Percentiles rank a stretch among this genome's conserved stretches.
Conservation (phyloP, 768 basidiomycete genomes). For the Lactifluus piperatus region DNA sequence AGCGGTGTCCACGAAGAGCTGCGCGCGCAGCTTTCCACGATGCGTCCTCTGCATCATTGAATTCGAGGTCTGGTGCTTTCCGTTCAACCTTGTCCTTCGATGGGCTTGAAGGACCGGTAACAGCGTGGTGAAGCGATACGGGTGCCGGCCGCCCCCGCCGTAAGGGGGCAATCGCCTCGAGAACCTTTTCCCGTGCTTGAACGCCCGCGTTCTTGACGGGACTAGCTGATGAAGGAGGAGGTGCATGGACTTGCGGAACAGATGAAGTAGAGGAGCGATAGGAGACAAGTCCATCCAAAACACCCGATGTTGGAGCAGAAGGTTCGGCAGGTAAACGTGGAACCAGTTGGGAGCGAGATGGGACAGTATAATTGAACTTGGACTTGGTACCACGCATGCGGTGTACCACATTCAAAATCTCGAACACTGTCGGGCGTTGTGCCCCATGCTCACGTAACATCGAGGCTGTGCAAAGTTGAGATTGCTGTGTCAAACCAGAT, state of each 20-base stretch:
- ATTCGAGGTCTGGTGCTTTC: slow-evolving; percentile 21
- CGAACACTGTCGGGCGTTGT: slow-evolving; percentile 82
- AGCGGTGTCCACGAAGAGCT: slow-evolving; percentile 20
- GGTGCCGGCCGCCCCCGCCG: slow-evolving; percentile 54
- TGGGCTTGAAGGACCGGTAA: slow-evolving; percentile 26
- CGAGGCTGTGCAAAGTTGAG: slow-evolving; percentile 43
- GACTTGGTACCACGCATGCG: slow-evolving; percentile 82
- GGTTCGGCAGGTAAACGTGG: slow-evolving; percentile 24
- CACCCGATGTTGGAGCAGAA: slow-evolving; percentile 18
- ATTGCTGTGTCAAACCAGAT: slow-evolving; percentile 15
- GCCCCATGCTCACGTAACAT: slow-evolving; percentile 90
- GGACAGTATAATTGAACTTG: slow-evolving; percentile 58
- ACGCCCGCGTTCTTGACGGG: slow-evolving; percentile 43
- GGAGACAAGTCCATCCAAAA: slow-evolving; percentile 34
- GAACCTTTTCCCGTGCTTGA: slow-evolving; percentile 66
- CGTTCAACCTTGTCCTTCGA: slow-evolving; percentile 18
- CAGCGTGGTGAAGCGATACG: slow-evolving; percentile 14
- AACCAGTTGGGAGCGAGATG: slow-evolving; percentile 42
- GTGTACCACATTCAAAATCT: slow-evolving; percentile 77
- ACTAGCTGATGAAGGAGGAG: slow-evolving; percentile 14
- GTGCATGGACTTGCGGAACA: slow-evolving; percentile 23
- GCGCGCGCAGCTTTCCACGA: slow-evolving; percentile 19
- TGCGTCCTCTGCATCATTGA: slow-evolving; percentile 26
- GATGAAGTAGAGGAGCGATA: slow-evolving; percentile 26
- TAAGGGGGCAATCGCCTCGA: slow-evolving; percentile 76